These are phyloP conservation scores for Termitomyces sp. DNA, from an alignment of 768 basidiomycete genomes.

Conservation along the genomic window DNA sequence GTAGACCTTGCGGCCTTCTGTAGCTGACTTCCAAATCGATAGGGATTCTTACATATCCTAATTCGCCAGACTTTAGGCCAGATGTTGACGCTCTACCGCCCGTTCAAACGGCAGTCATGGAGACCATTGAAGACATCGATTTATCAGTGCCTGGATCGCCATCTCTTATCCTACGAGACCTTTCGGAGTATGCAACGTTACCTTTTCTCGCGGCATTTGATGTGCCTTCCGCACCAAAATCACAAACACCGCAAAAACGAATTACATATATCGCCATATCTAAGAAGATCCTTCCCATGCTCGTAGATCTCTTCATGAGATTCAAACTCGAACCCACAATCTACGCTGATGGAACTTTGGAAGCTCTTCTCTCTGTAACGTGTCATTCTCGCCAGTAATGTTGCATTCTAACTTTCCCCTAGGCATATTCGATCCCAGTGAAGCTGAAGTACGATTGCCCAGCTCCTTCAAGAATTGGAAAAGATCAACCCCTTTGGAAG, in stretches of 20 bases:
- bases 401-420: neutral
- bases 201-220: conserved; percentile 82
- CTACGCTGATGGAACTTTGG: conserved; percentile 79
- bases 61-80: conserved; percentile 81
- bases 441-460: conserved; percentile 96
- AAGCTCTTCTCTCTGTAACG: conserved; percentile 71
- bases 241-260: conserved; percentile 46
- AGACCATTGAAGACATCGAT: conserved; percentile 63
- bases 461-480: conserved; percentile 78
- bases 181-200: conserved; percentile 82
- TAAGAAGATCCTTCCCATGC: conserved; percentile 81
- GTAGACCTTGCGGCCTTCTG: neutral
- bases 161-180: conserved; percentile 74
- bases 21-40: neutral
- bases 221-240: conserved; percentile 34
- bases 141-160: conserved; percentile 54
- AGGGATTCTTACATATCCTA: conserved; percentile 76
- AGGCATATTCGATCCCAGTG: conserved; percentile 89
- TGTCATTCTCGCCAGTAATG: neutral
- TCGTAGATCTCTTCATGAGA: conserved; percentile 69
- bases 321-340: conserved; percentile 58
- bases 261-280: conserved; percentile 88
- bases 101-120: conserved; percentile 72
- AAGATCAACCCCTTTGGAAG: conserved; percentile 90
- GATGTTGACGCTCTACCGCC: conserved; percentile 81